These are phyloP conservation scores for Emericellopsis terricola DNA, from an alignment of 495 filamentous ascomycete species.

Conservation along the genomic window DNA sequence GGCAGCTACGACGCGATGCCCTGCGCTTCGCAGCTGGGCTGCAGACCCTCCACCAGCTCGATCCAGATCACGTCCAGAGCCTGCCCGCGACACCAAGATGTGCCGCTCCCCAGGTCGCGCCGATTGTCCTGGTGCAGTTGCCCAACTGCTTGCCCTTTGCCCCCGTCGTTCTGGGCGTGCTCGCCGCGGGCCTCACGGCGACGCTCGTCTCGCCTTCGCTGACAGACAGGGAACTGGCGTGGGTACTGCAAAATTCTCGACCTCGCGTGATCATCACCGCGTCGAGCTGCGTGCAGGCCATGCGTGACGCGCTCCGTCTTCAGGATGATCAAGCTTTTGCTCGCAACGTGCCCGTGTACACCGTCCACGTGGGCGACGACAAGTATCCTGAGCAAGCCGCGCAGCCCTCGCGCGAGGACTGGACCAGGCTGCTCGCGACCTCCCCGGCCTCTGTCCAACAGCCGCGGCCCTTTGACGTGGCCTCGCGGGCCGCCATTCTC, in stretches of 20 bases:
- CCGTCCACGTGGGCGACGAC: constrained; percentile 8
- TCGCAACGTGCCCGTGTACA: constrained; percentile 10
- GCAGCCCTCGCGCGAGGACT: constrained; percentile 4
- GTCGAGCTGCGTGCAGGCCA: constrained; percentile 9
- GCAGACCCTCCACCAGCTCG: constrained; percentile 6
- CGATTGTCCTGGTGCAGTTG: constrained; percentile 15
- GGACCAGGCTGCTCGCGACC: constrained; percentile 8
- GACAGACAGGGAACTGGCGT: constrained; percentile 14
- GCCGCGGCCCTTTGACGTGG: constrained; percentile 3
- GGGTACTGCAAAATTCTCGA: constrained; percentile 15
- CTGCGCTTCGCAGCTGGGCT: constrained; percentile 10
- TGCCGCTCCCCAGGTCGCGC: constrained; percentile 12
- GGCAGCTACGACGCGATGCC: constrained; percentile 9
- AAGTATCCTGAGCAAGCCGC: constrained; percentile 8
- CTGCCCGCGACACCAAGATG: constrained; percentile 14
- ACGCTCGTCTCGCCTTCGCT: constrained; percentile 16
- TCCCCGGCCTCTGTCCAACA: not conserved
- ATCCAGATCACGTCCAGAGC: constrained; percentile 8
- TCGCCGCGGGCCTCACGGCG: constrained; percentile 14
- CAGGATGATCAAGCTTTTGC: constrained; percentile 7
- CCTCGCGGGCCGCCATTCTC: constrained; percentile 23
- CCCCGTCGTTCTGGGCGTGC: constrained; percentile 10
- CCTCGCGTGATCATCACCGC: constrained; percentile 15
- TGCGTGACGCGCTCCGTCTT: constrained; percentile 9
- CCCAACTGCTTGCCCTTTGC: constrained; percentile 14